Evolutionary conservation across 208 protist species (phyloP).

Genomic region (Naegleria gruberi): DNA sequence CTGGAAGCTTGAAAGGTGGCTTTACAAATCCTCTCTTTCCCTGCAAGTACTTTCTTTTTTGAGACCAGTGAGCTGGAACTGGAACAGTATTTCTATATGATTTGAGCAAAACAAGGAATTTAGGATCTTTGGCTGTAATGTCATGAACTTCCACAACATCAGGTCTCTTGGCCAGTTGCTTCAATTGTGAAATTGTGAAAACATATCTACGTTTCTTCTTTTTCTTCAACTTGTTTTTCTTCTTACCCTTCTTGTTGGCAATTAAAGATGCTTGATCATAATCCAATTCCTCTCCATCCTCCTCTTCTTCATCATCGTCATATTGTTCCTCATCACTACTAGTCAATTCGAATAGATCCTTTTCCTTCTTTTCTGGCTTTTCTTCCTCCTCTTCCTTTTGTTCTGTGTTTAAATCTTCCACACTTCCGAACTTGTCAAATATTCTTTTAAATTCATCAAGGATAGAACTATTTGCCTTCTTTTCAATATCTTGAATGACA

Average conservation of each 20-base stretch:
- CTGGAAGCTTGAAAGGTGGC: slow-evolving; percentile 70
- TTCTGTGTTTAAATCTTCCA: not conserved
- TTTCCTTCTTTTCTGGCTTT: not conserved
- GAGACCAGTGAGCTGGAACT: slow-evolving; percentile 94
- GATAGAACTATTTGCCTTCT: not conserved
- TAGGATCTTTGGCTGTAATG: slow-evolving; percentile 85
- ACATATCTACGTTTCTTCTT: slow-evolving; percentile 27
- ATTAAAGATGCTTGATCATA: not conserved
- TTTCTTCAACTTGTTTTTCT: not conserved
- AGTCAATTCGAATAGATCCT: not conserved
- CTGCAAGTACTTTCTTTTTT: slow-evolving; percentile 94
- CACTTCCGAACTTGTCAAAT: not conserved
- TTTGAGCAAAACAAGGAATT: slow-evolving; percentile 91
- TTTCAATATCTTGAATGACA: not conserved
- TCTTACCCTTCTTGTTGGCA: not conserved
- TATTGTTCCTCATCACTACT: not conserved
- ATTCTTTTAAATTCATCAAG: slow-evolving; percentile 13
- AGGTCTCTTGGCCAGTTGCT: slow-evolving; percentile 61
- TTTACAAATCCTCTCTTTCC: slow-evolving; percentile 79
- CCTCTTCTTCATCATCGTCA: not conserved
- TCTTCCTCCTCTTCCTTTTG: not conserved
- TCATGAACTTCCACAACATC: slow-evolving; percentile 92
- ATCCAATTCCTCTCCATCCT: not conserved
- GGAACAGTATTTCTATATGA: slow-evolving; percentile 70
- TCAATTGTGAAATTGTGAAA: slow-evolving; percentile 69